phyloP scores from a whole-genome alignment of 192 early-diverging fungal genomes.

The Chytriomyces confervae region DNA sequence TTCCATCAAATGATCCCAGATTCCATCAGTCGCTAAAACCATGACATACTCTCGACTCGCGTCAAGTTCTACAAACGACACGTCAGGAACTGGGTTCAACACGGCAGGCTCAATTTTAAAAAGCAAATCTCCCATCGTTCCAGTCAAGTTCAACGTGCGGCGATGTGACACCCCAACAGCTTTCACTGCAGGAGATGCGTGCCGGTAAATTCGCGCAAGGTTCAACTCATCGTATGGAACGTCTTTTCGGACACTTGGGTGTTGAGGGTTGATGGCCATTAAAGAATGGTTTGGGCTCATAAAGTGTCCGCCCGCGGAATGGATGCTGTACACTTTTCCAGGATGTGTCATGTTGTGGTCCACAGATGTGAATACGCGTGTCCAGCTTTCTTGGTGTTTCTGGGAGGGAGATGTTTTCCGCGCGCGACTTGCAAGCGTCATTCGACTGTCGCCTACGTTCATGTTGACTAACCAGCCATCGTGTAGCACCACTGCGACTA shows the following conservation, averaged over 20 bases:
- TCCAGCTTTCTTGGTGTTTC: constrained; percentile 43
- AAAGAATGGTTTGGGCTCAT: constrained; percentile 55
- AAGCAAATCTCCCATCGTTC: constrained; percentile 67
- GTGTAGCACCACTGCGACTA: constrained; percentile 58
- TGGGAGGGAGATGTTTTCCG: not conserved
- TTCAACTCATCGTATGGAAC: constrained; percentile 55
- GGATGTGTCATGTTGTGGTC: constrained; percentile 70
- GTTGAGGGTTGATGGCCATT: constrained; percentile 38
- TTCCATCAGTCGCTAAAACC: constrained; percentile 62
- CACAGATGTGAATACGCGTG: constrained; percentile 47
- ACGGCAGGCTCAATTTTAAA: constrained; percentile 68
- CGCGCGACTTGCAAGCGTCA: constrained; percentile 12
- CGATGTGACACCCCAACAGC: constrained; percentile 61
- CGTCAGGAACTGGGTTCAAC: constrained; percentile 55
- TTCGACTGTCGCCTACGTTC: constrained; percentile 66
- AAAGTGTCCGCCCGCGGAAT: constrained; percentile 58
- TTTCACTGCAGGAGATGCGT: constrained; percentile 47
- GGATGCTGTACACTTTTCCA: constrained; percentile 59
- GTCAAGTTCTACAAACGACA: constrained; percentile 53
- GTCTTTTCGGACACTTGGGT: constrained; percentile 21
- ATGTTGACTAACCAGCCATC: constrained; percentile 59
- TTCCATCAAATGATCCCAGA: constrained; percentile 64
- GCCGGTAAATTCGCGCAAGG: constrained; percentile 60
- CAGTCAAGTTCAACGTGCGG: constrained; percentile 64
- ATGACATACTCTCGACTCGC: constrained; percentile 48